Evolutionary conservation across 495 filamentous ascomycete species (phyloP).

Genomic region (Terfezia claveryi): DNA sequence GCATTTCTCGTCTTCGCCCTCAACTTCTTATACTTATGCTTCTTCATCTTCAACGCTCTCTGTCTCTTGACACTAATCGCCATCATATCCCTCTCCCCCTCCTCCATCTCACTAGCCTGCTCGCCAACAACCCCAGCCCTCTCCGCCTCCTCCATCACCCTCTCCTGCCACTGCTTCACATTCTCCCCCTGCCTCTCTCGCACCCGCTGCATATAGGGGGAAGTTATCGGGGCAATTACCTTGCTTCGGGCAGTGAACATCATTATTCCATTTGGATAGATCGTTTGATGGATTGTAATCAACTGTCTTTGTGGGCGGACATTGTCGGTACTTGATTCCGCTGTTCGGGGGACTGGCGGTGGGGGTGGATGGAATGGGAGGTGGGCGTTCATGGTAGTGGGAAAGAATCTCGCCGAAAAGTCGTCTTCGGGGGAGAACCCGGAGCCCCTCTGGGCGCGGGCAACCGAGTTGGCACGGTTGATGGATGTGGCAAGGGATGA

Average conservation of each 20-base stretch:
- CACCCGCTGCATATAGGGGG: conserved; percentile 22
- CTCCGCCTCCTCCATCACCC: conserved; percentile 26
- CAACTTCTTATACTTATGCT: conserved; percentile 99
- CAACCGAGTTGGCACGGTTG: not conserved
- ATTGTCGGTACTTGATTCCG: conserved; percentile 33
- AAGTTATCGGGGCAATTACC: not conserved
- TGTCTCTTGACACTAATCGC: conserved; percentile 73
- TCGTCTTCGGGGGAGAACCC: not conserved
- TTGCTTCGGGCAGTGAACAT: not conserved
- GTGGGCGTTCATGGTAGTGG: conserved; percentile 10
- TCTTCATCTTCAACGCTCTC: conserved; percentile 95
- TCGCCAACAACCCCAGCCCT: conserved; percentile 3
- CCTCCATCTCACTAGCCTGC: conserved; percentile 25
- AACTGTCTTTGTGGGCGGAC: conserved; percentile 3
- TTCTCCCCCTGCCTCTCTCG: not conserved
- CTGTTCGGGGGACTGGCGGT: conserved; percentile 37
- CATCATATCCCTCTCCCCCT: conserved; percentile 31
- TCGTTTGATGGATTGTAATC: conserved; percentile 7
- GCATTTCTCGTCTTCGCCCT: conserved; percentile 76
- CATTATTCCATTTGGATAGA: not conserved
- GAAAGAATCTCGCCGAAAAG: not conserved
- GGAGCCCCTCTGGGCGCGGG: not conserved
- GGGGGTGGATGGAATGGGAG: conserved; percentile 62
- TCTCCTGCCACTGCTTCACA: conserved; percentile 20
- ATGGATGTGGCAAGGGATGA: not conserved